phyloP scores from a whole-genome alignment of 192 early-diverging fungal species.

The Martensiomyces pterosporus region DNA sequence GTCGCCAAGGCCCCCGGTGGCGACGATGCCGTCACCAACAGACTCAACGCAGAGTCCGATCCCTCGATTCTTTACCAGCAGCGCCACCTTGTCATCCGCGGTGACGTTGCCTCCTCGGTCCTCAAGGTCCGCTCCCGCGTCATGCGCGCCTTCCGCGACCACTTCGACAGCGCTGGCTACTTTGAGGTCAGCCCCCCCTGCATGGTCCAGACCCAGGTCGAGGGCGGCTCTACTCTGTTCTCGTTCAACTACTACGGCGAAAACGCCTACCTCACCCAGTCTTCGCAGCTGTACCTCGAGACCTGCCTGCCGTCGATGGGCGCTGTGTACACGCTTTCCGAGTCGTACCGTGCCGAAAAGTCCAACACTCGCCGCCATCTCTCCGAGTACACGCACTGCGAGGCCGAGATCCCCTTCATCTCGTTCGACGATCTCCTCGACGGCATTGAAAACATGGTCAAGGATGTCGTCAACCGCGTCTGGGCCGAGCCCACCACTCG shows the following conservation, averaged over 20 bases:
- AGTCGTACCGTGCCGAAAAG: slow-evolving; percentile 97
- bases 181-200: slow-evolving; percentile 95
- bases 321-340: slow-evolving; percentile 92
- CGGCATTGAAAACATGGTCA: slow-evolving; percentile 86
- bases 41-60: slow-evolving; percentile 84
- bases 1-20: slow-evolving; percentile 90
- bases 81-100: slow-evolving; percentile 96
- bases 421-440: slow-evolving; percentile 85
- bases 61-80: slow-evolving; percentile 84
- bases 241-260: slow-evolving; percentile 96
- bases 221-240: slow-evolving; percentile 96
- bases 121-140: slow-evolving; percentile 82
- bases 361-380: slow-evolving; percentile 95
- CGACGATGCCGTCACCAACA: slow-evolving; percentile 88
- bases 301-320: slow-evolving; percentile 92
- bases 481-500: slow-evolving; percentile 70
- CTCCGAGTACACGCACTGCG: slow-evolving; percentile 95
- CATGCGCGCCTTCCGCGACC: slow-evolving; percentile 92
- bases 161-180: slow-evolving; percentile 76
- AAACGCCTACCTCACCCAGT: slow-evolving; percentile 95
- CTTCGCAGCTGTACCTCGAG: slow-evolving; percentile 97
- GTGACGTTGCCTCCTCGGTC: slow-evolving; percentile 80
- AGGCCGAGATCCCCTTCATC: slow-evolving; percentile 95
- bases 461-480: slow-evolving; percentile 74
- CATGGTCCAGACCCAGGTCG: slow-evolving; percentile 99